Evolutionary conservation across 345 rosid genomes (phyloP).

Genomic region (Boechera divaricarpa): DNA sequence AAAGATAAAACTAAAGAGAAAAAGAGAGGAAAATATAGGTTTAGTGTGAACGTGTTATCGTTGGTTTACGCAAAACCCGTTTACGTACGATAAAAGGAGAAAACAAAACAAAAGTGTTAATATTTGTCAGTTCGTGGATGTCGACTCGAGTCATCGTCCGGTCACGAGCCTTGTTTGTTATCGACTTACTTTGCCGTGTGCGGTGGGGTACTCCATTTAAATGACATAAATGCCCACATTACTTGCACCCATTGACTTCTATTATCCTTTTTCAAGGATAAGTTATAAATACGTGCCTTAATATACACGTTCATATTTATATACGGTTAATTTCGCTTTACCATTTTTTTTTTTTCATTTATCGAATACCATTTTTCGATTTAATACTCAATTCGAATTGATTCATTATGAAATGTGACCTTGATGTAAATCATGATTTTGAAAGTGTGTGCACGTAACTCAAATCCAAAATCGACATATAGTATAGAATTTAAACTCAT

Average conservation of each 20-base stretch:
- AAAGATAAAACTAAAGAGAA: too few species aligned
- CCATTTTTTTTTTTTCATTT: neutral
- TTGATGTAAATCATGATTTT: neutral
- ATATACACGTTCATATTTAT: neutral
- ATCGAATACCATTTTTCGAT: neutral
- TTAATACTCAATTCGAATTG: too few species aligned
- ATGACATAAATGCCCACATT: neutral
- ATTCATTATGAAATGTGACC: neutral
- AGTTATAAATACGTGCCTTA: neutral
- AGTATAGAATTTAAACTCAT: neutral
- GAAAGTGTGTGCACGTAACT: slow-evolving; percentile 1
- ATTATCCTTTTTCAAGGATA: too few species aligned
- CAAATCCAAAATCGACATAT: neutral
- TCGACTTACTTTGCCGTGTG: slow-evolving; percentile 8
- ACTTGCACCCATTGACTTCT: slow-evolving; percentile 11
- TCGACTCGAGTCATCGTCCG: slow-evolving; percentile 7
- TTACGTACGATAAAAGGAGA: neutral
- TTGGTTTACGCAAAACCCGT: neutral
- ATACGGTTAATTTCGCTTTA: neutral
- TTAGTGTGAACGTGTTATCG: slow-evolving; percentile 5
- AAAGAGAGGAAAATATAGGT: neutral
- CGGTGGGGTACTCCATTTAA: neutral
- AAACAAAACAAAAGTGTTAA: neutral
- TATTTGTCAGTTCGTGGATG: neutral
- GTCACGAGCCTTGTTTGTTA: slow-evolving; percentile 20